Conservation (phyloP, 108 stramenopile species). For the Discostella stelligeroides region DNA sequence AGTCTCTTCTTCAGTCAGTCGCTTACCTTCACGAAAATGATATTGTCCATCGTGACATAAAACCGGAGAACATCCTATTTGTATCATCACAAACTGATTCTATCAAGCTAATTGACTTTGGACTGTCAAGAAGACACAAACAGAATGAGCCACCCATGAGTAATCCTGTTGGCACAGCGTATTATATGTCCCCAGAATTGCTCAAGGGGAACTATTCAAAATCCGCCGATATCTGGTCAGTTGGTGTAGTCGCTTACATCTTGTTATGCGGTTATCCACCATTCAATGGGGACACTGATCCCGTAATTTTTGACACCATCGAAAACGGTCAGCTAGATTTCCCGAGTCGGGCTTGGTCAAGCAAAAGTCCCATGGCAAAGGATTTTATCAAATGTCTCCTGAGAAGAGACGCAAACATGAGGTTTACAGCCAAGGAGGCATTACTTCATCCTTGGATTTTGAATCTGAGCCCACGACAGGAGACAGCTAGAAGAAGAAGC, state of each 20-base stretch:
- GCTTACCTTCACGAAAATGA: slow-evolving; percentile 58
- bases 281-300: slow-evolving; percentile 94
- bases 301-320: slow-evolving; percentile 69
- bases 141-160: slow-evolving; percentile 6
- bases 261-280: slow-evolving; percentile 95
- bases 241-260: slow-evolving; percentile 93
- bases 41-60: slow-evolving; percentile 74
- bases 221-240: slow-evolving; percentile 85
- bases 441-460: slow-evolving; percentile 34
- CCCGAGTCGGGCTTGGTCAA: slow-evolving; percentile 14
- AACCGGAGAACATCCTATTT: slow-evolving; percentile 64
- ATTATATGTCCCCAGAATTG: slow-evolving; percentile 68
- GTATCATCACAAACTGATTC: slow-evolving; percentile 4
- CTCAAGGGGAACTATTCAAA: slow-evolving; percentile 59
- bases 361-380: slow-evolving; percentile 14
- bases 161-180: slow-evolving; percentile 57
- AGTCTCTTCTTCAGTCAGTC: slow-evolving; percentile 52
- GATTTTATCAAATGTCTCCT: slow-evolving; percentile 35
- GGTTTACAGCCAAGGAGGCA: slow-evolving; percentile 63
- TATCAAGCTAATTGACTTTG: slow-evolving; percentile 71
- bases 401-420: slow-evolving; percentile 53
- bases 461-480: neutral
- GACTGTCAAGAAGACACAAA: slow-evolving; percentile 34
- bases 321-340: slow-evolving; percentile 47
- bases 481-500: neutral